Evolutionary conservation across 108 stramenopile species (phyloP).

Genomic region (Cyclotella sp.): DNA sequence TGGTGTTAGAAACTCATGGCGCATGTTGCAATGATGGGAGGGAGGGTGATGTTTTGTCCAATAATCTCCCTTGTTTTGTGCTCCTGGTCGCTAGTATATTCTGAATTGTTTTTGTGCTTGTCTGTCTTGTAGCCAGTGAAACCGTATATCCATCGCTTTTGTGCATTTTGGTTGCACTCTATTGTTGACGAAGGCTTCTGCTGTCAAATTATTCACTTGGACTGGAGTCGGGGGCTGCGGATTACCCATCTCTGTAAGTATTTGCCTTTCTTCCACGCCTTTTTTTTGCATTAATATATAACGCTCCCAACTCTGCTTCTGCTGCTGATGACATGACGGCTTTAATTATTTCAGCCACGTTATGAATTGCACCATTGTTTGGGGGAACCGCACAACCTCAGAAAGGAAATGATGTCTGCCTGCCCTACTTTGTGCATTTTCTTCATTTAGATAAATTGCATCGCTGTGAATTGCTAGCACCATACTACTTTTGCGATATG

Average conservation of each 20-base stretch:
- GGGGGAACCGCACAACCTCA: conserved; percentile 10
- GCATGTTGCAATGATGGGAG: conserved; percentile 5
- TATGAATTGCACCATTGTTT: no score
- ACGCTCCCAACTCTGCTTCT: conserved; percentile 55
- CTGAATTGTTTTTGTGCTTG: not conserved
- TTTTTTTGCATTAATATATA: conserved; percentile 47
- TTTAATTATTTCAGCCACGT: no score
- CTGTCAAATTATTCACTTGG: conserved; percentile 37
- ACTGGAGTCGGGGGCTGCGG: no score
- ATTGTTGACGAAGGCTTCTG: conserved; percentile 54
- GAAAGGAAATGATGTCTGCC: conserved; percentile 34
- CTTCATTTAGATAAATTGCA: not conserved
- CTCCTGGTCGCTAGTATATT: not conserved
- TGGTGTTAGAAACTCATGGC: no score
- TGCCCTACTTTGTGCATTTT: conserved; percentile 9
- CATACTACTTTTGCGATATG: conserved; percentile 46
- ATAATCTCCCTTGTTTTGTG: conserved; percentile 4
- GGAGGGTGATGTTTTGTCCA: no score
- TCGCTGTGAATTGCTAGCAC: no score
- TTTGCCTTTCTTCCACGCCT: conserved; percentile 9
- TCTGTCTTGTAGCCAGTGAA: no score
- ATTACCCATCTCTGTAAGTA: conserved; percentile 34
- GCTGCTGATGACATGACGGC: no score
- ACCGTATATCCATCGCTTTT: no score
- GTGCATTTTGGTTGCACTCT: no score